Conservation (phyloP, 2,329 filamentous ascomycete species). For the Lachnum nothofagi region DNA sequence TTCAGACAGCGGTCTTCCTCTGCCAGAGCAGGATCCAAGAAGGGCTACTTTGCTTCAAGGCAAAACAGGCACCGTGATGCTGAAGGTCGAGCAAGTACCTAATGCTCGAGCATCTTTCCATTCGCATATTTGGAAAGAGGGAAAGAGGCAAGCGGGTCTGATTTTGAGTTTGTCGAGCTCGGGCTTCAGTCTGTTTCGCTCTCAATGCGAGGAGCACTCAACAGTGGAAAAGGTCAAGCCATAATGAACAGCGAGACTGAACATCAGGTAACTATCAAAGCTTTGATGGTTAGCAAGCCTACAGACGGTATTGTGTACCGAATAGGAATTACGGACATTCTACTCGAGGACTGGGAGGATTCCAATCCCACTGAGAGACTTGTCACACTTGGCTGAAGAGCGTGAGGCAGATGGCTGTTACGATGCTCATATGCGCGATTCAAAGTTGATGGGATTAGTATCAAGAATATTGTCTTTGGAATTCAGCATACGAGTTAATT, state of each 20-base stretch:
- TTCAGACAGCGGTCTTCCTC: neutral
- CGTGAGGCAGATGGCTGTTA: too few species aligned
- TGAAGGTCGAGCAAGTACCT: neutral
- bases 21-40: neutral
- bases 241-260: neutral
- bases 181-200: neutral
- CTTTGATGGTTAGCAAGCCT: neutral
- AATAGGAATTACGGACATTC: neutral
- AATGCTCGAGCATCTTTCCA: neutral
- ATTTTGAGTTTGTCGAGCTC: neutral
- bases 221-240: neutral
- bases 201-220: neutral
- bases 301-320: neutral
- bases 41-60: neutral
- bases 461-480: too few species aligned
- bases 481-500: too few species aligned
- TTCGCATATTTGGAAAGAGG: neutral
- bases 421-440: too few species aligned
- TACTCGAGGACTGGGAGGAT: neutral
- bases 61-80: neutral
- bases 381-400: neutral
- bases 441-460: too few species aligned
- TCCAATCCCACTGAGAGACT: neutral
- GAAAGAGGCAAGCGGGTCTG: neutral
- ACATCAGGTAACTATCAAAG: neutral